Evolutionary conservation across 495 filamentous ascomycete genomes (phyloP).

Genomic region (Aspergillus coremiiformis): DNA sequence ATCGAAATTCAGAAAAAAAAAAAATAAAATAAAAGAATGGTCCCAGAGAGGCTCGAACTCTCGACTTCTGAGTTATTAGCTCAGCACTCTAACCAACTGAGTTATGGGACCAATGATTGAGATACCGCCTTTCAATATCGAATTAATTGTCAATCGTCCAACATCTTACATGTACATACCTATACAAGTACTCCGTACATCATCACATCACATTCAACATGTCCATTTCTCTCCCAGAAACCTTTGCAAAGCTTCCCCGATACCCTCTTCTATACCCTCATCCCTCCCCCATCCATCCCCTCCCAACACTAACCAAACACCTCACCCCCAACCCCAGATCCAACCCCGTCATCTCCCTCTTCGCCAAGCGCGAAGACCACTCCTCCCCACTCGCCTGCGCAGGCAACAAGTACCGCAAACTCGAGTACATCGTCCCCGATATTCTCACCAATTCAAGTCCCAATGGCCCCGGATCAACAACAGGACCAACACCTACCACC

Average conservation of each 20-base stretch:
- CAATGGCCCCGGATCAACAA: not conserved
- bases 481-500: conserved; percentile 10
- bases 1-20: too few relatives aligned
- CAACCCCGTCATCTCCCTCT: conserved; percentile 21
- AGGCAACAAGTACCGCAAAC: conserved; percentile 41
- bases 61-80: conserved; percentile 1
- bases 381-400: conserved; percentile 29
- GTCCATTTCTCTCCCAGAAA: conserved; percentile 17
- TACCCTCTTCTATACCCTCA: conserved; percentile 26
- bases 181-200: too few relatives aligned
- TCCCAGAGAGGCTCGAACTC: not conserved
- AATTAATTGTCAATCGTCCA: too few relatives aligned
- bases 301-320: conserved; percentile 16
- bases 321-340: conserved; percentile 5
- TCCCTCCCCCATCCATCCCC: conserved; percentile 30
- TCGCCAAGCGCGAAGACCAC: conserved; percentile 37
- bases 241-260: conserved; percentile 26
- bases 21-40: not conserved
- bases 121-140: not conserved
- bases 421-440: conserved; percentile 38
- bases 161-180: too few relatives aligned
- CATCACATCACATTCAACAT: not conserved
- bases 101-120: not conserved
- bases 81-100: conserved; percentile 1
- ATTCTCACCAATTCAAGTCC: conserved; percentile 14